Conservation (phyloP, 345 rosid genomes). For the Citrus reticulata region DNA sequence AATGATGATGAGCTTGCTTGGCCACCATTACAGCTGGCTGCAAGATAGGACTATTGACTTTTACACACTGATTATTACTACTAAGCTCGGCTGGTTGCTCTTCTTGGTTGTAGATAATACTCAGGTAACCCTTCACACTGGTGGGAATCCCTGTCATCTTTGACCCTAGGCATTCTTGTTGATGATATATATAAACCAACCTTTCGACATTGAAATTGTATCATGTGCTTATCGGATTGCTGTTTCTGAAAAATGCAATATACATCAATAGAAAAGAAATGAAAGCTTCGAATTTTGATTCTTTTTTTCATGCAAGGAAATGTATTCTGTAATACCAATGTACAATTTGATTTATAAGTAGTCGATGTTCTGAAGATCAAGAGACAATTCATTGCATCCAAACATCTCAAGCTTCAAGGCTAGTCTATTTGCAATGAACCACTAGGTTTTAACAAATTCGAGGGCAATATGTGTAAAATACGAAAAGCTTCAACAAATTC, state of each 20-base stretch:
- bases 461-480: too few species aligned
- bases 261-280: not conserved
- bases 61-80: not conserved
- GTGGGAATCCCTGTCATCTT: not conserved
- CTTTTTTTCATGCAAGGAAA: not conserved
- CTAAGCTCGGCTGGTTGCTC: not conserved
- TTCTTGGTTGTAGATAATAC: not conserved
- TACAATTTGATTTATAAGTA: too few species aligned
- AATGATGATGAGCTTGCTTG: slow-evolving; percentile 72
- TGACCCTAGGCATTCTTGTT: not conserved
- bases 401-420: not conserved
- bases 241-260: not conserved
- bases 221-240: not conserved
- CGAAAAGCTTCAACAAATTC: not conserved
- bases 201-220: not conserved
- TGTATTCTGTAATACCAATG: not conserved
- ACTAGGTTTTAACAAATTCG: not conserved
- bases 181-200: not conserved
- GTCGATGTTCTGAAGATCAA: not conserved
- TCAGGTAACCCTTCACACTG: not conserved
- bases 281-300: not conserved
- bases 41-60: slow-evolving; percentile 22
- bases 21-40: slow-evolving; percentile 58
- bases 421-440: not conserved
- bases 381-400: not conserved